Evolutionary conservation across 2,329 filamentous ascomycete species (phyloP), one percentile per base, ranked within the genome.

Genomic region (Fusarium luffae): DNA sequence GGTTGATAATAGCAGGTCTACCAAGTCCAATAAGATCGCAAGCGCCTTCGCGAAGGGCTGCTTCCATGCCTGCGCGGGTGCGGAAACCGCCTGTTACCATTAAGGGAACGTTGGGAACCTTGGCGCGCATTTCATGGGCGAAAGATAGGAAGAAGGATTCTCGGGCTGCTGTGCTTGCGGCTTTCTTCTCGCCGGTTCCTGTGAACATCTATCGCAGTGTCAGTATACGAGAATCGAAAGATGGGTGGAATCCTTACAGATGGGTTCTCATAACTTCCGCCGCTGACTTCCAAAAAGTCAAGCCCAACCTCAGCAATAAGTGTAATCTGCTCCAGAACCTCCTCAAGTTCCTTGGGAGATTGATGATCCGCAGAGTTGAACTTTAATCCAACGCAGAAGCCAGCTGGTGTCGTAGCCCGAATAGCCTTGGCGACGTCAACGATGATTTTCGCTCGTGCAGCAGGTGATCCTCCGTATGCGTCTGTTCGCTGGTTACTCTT

Each of bases 81-180:
- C 88, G 83, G 76, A 92, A 90, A 0, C 89, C 90, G 5, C 90
- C 89, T 0, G 88, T 91, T 5, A 92, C 82, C 80, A 88, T 85
- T 32, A 89, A 76, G 0, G 83, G 78, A 0, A 85, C 76, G 5
- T 78, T 67, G 0, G 83, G 82, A 57, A 85, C 82, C 25, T 79
- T 77, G 7, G 75, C 72, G 28, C 86, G 82, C 34, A 87, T 83
- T 11, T 81, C 79, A n/a, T 81, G 78, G 0, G 88, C 87, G 67
- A 92, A 92, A 47, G 91, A 86, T 2, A 92, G 80, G 79, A 93
- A 92, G 81, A 90, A 92, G 0, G 89, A 88, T 70, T 92, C 90
- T 10, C 90, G 84, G 0, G 83, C 83, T 14, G 79, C 78, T 2
- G 88, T 89, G 8, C 82, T 81, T 1, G 63, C 59, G 0, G 68